Conservation (phyloP, 805 yeast genomes). For the Yamadazyma takamatsuzukensis region DNA sequence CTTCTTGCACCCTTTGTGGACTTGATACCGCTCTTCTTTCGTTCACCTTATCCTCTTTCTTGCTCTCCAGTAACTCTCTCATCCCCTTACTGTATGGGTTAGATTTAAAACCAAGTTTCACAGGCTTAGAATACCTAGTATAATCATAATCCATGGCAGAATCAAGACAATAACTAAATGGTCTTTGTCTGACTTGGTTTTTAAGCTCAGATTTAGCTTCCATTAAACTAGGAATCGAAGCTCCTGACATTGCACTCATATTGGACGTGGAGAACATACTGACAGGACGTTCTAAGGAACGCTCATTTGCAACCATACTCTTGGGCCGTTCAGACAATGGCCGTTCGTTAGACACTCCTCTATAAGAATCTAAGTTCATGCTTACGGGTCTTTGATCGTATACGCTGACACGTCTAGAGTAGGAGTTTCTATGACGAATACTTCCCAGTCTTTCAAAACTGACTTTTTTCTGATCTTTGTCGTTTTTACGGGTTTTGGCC, state of each 20-base stretch:
- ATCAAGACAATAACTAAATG: slow-evolving; percentile 26
- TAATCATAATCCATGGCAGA: slow-evolving; percentile 18
- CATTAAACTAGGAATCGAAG: slow-evolving; percentile 6
- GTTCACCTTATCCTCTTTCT: no score
- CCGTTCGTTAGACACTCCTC: slow-evolving; percentile 7
- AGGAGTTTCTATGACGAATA: slow-evolving; percentile 5
- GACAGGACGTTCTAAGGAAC: slow-evolving; percentile 4
- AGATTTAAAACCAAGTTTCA: neutral
- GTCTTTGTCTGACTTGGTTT: slow-evolving; percentile 21
- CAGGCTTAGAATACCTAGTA: slow-evolving; percentile 4
- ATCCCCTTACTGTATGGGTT: slow-evolving; percentile 8
- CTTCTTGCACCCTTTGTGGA: no score
- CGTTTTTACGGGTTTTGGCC: neutral
- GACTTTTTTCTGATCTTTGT: slow-evolving; percentile 1
- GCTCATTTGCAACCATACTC: slow-evolving; percentile 2
- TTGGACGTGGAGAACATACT: slow-evolving; percentile 9
- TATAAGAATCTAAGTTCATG: slow-evolving; percentile 8
- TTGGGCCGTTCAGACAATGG: slow-evolving; percentile 1
- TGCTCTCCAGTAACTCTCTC: no score
- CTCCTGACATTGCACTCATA: slow-evolving; percentile 3
- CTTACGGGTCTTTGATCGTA: slow-evolving; percentile 7
- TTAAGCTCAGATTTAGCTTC: slow-evolving; percentile 15
- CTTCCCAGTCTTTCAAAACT: slow-evolving; percentile 1
- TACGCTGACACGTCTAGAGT: slow-evolving; percentile 2
- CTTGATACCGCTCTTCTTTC: no score